Evolutionary conservation across 306 rosid genomes (phyloP), one percentile per base, ranked within the genome.

Genomic region (Trichosanthes cucumerina): DNA sequence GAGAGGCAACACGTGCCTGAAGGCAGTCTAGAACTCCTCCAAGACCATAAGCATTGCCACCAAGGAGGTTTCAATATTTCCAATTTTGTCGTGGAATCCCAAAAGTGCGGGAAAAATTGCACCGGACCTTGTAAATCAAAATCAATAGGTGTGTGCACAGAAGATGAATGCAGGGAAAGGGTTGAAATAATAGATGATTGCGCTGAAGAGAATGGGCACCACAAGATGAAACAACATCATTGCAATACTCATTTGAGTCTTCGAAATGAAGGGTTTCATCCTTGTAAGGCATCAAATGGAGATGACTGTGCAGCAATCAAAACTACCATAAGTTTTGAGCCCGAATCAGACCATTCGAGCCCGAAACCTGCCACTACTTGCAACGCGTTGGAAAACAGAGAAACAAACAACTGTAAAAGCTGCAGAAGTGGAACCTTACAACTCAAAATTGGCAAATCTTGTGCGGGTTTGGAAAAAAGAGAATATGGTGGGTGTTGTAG

Each of bases 401-500:
- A 81, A 83, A 76, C 39, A 3, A 69, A 66, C 0, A 82, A 90
- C 16, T 90, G 96, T 50, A 12, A 77, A 28, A 47, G 62, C 26
- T 58, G 58, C 75, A 82, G 81, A 39, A 78, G 79, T 44, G 85
- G 84, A 59, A 80, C 71, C 26, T 12, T 49, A 5, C 81, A 79
- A n/a, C 34, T 79, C 1, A 8, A 53, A 2, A 24, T 84, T 54
- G 36, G 50, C 43, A 85, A 88, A 58, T 84, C 84, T 74, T 88
- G 93, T 78, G n/a, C 59, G 50, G 85, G 88, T 74, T 80, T 87
- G 49, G 89, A 87, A 34, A 89, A 88, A 21, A 88, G 97, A 82
- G 91, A 80, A 54, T 34, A 49, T 58, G 87, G 88, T 63, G 92
- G 92, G n/a, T 92, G 97, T 79, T 86, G 97, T 86, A 88, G 86